Conservation (phyloP, 2,329 filamentous ascomycete genomes). For the Fusarium hostae region DNA sequence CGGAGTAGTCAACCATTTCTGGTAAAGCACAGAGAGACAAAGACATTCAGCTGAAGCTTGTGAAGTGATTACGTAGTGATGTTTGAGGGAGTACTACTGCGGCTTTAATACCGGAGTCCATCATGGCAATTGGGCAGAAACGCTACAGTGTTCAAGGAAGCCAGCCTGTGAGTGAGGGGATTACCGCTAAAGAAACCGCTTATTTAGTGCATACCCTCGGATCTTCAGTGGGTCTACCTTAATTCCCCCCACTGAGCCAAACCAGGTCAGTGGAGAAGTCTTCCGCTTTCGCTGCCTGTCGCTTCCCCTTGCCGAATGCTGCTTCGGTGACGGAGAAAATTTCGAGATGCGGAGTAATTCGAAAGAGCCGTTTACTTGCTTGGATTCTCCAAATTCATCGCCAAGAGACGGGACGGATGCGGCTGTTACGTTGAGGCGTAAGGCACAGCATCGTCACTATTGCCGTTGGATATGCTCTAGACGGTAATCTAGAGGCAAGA, state of each 20-base stretch:
- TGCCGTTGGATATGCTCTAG: too few relatives aligned
- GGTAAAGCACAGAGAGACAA: background rate
- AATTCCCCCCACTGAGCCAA: background rate
- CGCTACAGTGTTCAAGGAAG: too few relatives aligned
- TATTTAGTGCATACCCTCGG: background rate
- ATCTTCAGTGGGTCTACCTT: conserved; percentile 9
- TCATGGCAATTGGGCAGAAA: background rate
- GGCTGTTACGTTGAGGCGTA: background rate
- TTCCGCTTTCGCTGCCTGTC: background rate
- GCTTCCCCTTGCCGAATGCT: background rate
- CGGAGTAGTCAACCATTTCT: background rate
- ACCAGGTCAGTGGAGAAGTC: background rate
- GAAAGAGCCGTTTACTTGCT: background rate
- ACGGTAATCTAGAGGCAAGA: too few relatives aligned
- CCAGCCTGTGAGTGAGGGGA: background rate
- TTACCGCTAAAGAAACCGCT: background rate
- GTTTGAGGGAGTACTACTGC: background rate
- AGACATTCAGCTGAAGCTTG: background rate
- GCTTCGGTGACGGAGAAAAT: background rate
- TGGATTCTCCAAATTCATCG: conserved; percentile 16
- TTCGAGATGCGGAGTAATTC: conserved; percentile 4
- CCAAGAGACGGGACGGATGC: conserved; percentile 15
- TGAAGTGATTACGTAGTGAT: background rate
- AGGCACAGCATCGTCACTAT: background rate
- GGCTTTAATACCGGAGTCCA: background rate